Evolutionary conservation across 179 eudicot species (phyloP).

Genomic region (Monotropa hypopitys): DNA sequence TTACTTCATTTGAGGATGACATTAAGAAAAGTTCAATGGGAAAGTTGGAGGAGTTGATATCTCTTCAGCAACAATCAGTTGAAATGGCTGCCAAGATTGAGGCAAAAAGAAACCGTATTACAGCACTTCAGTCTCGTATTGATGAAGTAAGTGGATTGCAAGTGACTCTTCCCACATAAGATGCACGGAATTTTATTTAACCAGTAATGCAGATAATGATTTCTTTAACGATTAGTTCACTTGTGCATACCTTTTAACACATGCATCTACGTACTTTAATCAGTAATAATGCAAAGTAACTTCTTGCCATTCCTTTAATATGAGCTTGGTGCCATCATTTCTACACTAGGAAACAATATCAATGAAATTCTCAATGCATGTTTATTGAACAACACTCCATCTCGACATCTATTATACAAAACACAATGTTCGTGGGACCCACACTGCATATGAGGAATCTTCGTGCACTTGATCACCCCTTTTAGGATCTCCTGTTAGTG

Average conservation of each 20-base stretch:
- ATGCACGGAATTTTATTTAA: not conserved
- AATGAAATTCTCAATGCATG: not conserved
- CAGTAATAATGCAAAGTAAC: not conserved
- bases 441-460: too few relatives aligned
- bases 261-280: not conserved
- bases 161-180: not conserved
- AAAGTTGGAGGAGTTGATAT: slow-evolving; percentile 60
- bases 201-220: not conserved
- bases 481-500: not conserved
- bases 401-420: too few relatives aligned
- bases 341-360: not conserved
- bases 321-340: not conserved
- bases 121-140: slow-evolving; percentile 42
- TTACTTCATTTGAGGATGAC: slow-evolving; percentile 44
- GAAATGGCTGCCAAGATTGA: slow-evolving; percentile 53
- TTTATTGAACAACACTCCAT: not conserved
- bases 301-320: not conserved
- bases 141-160: slow-evolving; percentile 46
- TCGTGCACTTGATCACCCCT: too few relatives aligned
- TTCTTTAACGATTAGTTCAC: not conserved
- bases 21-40: slow-evolving; percentile 43
- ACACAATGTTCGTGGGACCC: too few relatives aligned
- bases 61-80: slow-evolving; percentile 58
- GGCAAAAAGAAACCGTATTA: slow-evolving; percentile 44
- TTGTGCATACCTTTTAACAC: not conserved